phyloP scores from a whole-genome alignment of 129 eudicot genomes.

The Chrysanthemum lavandulifolium region DNA sequence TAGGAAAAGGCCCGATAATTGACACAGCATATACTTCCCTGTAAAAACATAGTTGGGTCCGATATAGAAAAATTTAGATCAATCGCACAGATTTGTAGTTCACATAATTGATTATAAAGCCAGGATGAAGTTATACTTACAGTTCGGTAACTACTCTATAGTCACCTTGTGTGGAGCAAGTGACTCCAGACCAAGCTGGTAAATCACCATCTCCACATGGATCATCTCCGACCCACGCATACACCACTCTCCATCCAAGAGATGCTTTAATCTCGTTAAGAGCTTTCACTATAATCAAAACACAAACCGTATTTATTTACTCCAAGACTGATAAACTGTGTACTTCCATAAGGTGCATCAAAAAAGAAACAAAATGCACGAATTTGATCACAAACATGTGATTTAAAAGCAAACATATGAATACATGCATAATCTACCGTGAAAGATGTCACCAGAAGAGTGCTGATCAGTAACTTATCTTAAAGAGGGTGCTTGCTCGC shows the following conservation, averaged over 20 bases:
- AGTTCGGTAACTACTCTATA: slow-evolving; percentile 70
- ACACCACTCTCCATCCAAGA: slow-evolving; percentile 98
- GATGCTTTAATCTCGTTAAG: slow-evolving; percentile 91
- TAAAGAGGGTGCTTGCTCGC: no score
- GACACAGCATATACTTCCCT: slow-evolving; percentile 98
- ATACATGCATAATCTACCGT: background rate
- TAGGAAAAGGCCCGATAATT: slow-evolving; percentile 94
- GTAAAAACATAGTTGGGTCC: slow-evolving; percentile 20
- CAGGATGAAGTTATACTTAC: slow-evolving; percentile 39
- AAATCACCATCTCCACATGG: slow-evolving; percentile 98
- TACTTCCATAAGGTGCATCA: no score
- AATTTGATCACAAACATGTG: no score
- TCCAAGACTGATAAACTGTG: no score
- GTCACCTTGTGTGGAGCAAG: slow-evolving; percentile 41
- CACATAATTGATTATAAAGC: slow-evolving; percentile 11
- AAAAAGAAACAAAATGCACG: background rate
- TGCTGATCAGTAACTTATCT: background rate
- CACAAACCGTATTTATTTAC: slow-evolving; percentile 1
- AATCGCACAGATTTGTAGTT: background rate
- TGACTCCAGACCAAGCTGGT: slow-evolving; percentile 70
- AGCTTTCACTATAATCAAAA: slow-evolving; percentile 68
- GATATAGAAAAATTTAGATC: slow-evolving; percentile 2
- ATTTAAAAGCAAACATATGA: background rate
- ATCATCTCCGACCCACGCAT: slow-evolving; percentile 99
- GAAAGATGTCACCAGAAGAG: background rate